These are phyloP conservation scores for Cladophialophora immunda DNA, from an alignment of 2,329 filamentous ascomycete species.

Conservation along the genomic window DNA sequence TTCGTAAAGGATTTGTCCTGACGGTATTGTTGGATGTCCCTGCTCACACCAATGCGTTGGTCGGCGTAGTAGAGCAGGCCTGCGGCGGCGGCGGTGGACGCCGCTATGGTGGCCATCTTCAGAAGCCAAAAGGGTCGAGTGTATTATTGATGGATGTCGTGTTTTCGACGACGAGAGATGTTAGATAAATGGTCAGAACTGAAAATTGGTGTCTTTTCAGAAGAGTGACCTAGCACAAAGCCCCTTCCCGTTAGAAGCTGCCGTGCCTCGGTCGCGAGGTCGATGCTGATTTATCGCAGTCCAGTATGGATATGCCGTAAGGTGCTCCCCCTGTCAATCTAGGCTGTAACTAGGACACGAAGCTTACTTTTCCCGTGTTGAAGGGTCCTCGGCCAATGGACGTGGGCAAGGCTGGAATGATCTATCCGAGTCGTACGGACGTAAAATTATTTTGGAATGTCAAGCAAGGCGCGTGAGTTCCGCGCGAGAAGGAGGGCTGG, in stretches of 20 bases:
- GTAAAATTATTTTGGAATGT: not conserved
- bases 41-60: conserved; percentile 46
- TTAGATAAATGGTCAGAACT: not conserved
- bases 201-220: not conserved
- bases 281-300: not conserved
- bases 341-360: not conserved
- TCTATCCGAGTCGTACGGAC: not conserved
- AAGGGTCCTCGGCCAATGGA: not conserved
- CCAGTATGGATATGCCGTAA: not conserved
- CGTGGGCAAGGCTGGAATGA: not conserved
- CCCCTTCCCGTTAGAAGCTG: not conserved
- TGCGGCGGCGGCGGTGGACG: conserved; percentile 47
- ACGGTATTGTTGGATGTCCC: conserved; percentile 49
- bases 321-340: not conserved
- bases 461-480: not conserved
- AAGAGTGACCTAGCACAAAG: not conserved
- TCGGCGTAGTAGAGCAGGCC: conserved; percentile 55
- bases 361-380: not conserved
- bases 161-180: not conserved
- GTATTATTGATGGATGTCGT: not conserved
- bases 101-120: conserved; percentile 42
- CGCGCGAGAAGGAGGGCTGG: not conserved
- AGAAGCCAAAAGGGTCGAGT: not conserved
- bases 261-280: conserved; percentile 5
- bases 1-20: conserved; percentile 47